Evolutionary conservation across 257 asterid genomes (phyloP), one percentile per base, ranked within the genome.

Genomic region (Cordia subcordata): DNA sequence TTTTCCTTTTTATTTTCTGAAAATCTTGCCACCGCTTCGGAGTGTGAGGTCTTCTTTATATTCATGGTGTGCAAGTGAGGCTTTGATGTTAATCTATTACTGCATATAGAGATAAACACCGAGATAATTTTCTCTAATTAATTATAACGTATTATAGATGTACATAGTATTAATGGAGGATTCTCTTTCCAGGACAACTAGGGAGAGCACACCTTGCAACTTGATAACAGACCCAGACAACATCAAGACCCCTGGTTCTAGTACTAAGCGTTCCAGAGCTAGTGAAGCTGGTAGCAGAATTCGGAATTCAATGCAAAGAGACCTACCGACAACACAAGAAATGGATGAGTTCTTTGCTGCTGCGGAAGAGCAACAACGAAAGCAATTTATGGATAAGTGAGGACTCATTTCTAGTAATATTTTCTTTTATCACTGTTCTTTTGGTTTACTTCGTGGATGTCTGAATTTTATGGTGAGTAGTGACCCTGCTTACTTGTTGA

Each of bases 121-220:
- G 17, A 5, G 17, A 8, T 16, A 45, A 17, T 19, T n/a, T n/a
- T n/a, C n/a, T n/a, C n/a, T n/a, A n/a, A n/a, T n/a, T n/a, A n/a
- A n/a, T 10, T 47, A 15, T 18, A 1, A 0, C 0, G 5, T 14
- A 21, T 47, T n/a, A 1, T 46, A 46, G 19, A 47, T n/a, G 6
- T 47, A 21, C 21, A 9, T 17, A 18, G 12, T 16, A 17, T 1
- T 40, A 12, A 11, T n/a, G n/a, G n/a, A n/a, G 13, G 37, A 1
- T 58, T 19, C 32, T 16, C 11, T 57, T 12, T 50, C 13, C 60
- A 75, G 77, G 74, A 63, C 53, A 50, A 63, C 69, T 13, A 63
- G 81, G 60, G 81, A 75, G 58, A 75, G 66, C 71, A 62, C 74
- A 14, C 74, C 71, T 63, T 63, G 77, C 73, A 67, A 60, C 58